Evolutionary conservation across 2,329 filamentous ascomycete species (phyloP).

Genomic region (Colletotrichum theobromicola): DNA sequence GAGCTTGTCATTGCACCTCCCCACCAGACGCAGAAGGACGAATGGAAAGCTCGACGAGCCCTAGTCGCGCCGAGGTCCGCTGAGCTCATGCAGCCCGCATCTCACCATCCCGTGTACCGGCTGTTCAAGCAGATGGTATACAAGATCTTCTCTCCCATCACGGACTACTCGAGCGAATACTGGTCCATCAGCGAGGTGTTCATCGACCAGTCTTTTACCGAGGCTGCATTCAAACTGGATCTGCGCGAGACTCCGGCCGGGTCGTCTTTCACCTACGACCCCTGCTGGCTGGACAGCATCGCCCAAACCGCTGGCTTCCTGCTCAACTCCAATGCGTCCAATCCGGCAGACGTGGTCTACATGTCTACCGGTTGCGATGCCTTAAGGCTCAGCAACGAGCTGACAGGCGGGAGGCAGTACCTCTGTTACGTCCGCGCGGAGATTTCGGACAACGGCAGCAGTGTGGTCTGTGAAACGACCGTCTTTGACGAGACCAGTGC

Average conservation of each 20-base stretch:
- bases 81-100: background rate
- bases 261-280: background rate
- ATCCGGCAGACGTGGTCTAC: background rate
- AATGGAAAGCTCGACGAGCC: background rate
- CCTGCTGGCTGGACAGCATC: background rate
- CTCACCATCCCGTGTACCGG: background rate
- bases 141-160: background rate
- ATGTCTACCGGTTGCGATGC: background rate
- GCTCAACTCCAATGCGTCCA: background rate
- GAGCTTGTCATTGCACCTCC: background rate
- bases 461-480: background rate
- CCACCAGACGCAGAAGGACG: background rate
- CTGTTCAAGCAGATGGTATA: background rate
- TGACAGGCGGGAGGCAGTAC: background rate
- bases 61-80: background rate
- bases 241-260: background rate
- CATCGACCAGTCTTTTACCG: background rate
- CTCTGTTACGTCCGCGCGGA: background rate
- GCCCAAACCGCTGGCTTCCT: background rate
- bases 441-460: background rate
- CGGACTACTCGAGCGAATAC: background rate
- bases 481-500: background rate
- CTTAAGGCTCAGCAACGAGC: background rate
- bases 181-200: background rate
- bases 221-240: background rate